Conservation (phyloP, 2,329 filamentous ascomycete species). For the Malbranchea zuffiana region DNA sequence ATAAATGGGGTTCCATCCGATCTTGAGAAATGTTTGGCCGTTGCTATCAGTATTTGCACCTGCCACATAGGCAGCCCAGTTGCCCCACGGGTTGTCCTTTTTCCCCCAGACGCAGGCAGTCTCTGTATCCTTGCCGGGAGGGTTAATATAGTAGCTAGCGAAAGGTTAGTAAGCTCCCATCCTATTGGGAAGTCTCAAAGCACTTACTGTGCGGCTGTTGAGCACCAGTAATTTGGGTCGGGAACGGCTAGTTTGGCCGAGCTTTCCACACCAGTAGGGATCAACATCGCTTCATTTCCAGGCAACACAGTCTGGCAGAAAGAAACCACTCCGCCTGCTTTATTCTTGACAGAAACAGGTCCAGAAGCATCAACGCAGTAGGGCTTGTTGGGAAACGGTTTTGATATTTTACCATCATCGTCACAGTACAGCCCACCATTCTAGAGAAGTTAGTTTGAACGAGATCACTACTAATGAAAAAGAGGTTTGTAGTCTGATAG, state of each 20-base stretch:
- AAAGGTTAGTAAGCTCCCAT: conserved; percentile 9
- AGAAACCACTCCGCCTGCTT: conserved; percentile 50
- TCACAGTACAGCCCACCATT: conserved; percentile 67
- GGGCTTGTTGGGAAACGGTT: conserved; percentile 56
- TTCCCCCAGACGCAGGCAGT: conserved; percentile 64
- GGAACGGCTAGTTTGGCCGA: conserved; percentile 58
- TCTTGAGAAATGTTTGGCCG: conserved; percentile 61
- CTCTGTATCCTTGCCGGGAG: conserved; percentile 50
- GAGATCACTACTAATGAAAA: background rate
- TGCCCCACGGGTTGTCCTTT: conserved; percentile 51
- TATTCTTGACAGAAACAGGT: conserved; percentile 55
- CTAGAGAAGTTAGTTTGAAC: conserved; percentile 31
- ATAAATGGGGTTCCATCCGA: conserved; percentile 70
- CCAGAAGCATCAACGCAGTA: conserved; percentile 63
- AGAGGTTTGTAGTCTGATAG: background rate
- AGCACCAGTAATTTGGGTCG: conserved; percentile 56
- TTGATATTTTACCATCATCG: conserved; percentile 51
- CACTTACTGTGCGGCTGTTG: conserved; percentile 62
- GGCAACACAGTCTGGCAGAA: conserved; percentile 73
- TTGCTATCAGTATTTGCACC: conserved; percentile 58
- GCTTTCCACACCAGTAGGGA: conserved; percentile 57
- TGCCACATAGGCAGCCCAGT: conserved; percentile 68
- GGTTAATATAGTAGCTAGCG: conserved; percentile 63
- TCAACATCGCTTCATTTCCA: conserved; percentile 72
- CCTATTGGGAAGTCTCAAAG: conserved; percentile 2